Conservation (phyloP, 1,284 basidiomycete genomes). For the Tetrapyrgos nigripes region DNA sequence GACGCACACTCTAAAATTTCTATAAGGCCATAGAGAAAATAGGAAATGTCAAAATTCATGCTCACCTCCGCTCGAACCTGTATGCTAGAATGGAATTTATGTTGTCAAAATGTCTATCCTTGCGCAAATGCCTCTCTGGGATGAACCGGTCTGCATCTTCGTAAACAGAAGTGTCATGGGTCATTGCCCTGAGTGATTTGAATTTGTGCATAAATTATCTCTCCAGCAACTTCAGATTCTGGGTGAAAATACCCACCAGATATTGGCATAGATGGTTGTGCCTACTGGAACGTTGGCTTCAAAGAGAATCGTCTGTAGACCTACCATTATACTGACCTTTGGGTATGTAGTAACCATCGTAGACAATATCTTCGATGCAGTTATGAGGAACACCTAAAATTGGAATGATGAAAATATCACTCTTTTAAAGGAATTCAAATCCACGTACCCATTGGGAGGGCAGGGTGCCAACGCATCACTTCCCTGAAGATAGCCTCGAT, state of each 20-base stretch:
- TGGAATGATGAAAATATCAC: no score
- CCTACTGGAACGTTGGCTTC: not conserved
- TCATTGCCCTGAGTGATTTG: slow-evolving; percentile 33
- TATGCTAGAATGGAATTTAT: slow-evolving; percentile 30
- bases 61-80: slow-evolving; percentile 40
- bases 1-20: no score
- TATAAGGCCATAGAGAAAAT: not conserved
- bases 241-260: no score
- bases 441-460: no score
- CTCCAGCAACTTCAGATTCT: not conserved
- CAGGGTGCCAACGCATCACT: no score
- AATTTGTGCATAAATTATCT: not conserved
- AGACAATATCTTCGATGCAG: no score
- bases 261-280: no score
- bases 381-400: no score
- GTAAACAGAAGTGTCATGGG: slow-evolving; percentile 37
- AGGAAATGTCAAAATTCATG: slow-evolving; percentile 4
- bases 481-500: no score
- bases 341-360: no score
- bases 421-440: no score
- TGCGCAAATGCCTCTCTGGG: slow-evolving; percentile 36
- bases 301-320: not conserved
- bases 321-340: no score
- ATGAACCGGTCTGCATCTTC: slow-evolving; percentile 34
- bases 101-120: slow-evolving; percentile 25